Conservation (phyloP, 2,329 filamentous ascomycete species). For the Talaromyces sp. region DNA sequence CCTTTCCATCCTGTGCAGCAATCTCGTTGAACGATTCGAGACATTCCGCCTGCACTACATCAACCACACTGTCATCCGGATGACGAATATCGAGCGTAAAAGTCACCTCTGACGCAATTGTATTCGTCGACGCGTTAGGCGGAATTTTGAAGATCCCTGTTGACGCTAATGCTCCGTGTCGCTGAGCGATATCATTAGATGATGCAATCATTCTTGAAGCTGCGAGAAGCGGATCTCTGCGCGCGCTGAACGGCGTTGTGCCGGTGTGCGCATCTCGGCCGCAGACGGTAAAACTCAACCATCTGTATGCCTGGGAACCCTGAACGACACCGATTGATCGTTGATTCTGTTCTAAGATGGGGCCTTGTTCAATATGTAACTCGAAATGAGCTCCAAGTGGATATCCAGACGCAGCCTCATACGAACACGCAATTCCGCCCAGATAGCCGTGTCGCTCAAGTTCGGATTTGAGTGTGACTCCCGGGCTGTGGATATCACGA, state of each 20-base stretch:
- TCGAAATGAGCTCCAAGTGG: constrained; percentile 74
- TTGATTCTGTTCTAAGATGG: constrained; percentile 60
- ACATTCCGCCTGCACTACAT: neutral
- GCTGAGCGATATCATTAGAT: constrained; percentile 57
- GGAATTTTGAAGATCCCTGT: constrained; percentile 62
- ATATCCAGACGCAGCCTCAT: constrained; percentile 47
- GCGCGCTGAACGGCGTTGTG: constrained; percentile 61
- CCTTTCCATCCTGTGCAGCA: constrained; percentile 44
- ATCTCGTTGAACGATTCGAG: neutral
- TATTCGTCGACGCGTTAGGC: constrained; percentile 62
- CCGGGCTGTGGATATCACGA: constrained; percentile 56
- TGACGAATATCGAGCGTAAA: constrained; percentile 66
- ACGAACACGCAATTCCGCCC: constrained; percentile 45
- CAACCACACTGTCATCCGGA: constrained; percentile 24
- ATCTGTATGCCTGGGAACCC: constrained; percentile 66
- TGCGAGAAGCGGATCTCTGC: constrained; percentile 62
- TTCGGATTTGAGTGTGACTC: constrained; percentile 58
- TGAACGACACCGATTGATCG: constrained; percentile 63
- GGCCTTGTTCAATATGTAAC: constrained; percentile 76
- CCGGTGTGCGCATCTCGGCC: constrained; percentile 67
- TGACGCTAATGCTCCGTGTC: constrained; percentile 56
- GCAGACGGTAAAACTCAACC: constrained; percentile 60
- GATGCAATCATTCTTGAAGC: constrained; percentile 62
- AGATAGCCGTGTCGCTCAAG: constrained; percentile 66
- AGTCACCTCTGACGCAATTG: constrained; percentile 59